Percentiles rank a stretch among this genome's conserved stretches.
phyloP scores from a whole-genome alignment of 2,329 filamentous ascomycete species.

The Diaporthe amygdali region DNA sequence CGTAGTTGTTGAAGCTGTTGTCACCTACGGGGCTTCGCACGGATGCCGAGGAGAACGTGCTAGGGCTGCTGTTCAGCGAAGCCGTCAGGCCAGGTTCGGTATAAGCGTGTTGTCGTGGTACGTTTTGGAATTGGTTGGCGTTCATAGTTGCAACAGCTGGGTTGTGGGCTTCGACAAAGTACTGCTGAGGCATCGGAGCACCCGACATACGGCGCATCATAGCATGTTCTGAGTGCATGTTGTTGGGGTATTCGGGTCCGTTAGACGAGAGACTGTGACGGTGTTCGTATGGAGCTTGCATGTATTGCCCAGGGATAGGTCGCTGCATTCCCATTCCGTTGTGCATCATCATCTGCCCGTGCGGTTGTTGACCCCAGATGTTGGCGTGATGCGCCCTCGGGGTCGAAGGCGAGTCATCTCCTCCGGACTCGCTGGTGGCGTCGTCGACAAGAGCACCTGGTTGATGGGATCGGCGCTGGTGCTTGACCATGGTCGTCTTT shows the following conservation, averaged over 20 bases:
- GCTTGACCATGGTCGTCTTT: conserved; percentile 75
- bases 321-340: conserved; percentile 10
- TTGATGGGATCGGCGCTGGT: conserved; percentile 66
- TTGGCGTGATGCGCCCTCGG: conserved; percentile 48
- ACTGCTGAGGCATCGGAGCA: conserved; percentile 53
- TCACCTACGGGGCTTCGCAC: conserved; percentile 59
- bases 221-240: conserved; percentile 28
- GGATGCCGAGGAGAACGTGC: conserved; percentile 61
- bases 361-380: conserved; percentile 4
- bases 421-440: conserved; percentile 61
- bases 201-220: conserved; percentile 51
- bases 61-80: conserved; percentile 64
- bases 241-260: conserved; percentile 42
- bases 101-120: conserved; percentile 41
- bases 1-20: conserved; percentile 56
- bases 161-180: conserved; percentile 67
- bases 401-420: conserved; percentile 63
- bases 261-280: conserved; percentile 53
- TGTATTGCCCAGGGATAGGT: conserved; percentile 47
- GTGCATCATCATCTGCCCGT: conserved; percentile 12
- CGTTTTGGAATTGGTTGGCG: conserved; percentile 39
- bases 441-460: conserved; percentile 61
- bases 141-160: conserved; percentile 68
- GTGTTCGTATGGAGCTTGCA: conserved; percentile 49
- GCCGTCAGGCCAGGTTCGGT: conserved; percentile 51